phyloP scores from a whole-genome alignment of 495 filamentous ascomycete species.

The Daldinia childiae region DNA sequence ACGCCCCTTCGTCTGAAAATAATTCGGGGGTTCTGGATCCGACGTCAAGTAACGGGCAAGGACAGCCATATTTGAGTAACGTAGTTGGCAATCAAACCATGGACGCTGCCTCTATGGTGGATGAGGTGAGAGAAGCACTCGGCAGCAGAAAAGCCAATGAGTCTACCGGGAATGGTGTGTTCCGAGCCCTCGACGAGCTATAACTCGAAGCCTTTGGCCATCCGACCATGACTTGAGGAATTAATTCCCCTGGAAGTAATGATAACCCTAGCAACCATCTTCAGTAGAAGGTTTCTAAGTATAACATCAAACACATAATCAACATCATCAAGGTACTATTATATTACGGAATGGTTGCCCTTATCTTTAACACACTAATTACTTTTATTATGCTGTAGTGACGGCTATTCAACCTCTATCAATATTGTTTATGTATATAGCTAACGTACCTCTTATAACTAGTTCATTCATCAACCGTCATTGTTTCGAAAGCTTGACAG shows the following conservation, averaged over 20 bases:
- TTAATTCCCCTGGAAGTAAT: conserved; percentile 1
- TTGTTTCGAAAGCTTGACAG: background rate
- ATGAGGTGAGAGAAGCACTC: conserved; percentile 42
- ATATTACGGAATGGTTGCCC: background rate
- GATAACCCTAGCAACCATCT: conserved; percentile 5
- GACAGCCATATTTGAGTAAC: conserved; percentile 13
- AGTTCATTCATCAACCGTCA: background rate
- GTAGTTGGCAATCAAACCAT: conserved; percentile 29
- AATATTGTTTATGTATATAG: conserved; percentile 5
- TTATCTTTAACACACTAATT: background rate
- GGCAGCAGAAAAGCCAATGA: conserved; percentile 22
- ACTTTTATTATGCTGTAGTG: background rate
- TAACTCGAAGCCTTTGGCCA: conserved; percentile 27
- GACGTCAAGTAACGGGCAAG: conserved; percentile 8
- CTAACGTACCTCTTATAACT: background rate
- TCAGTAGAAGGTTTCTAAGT: background rate
- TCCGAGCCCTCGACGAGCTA: conserved; percentile 57
- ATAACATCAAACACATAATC: background rate
- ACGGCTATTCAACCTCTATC: background rate
- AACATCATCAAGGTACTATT: background rate
- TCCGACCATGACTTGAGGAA: conserved; percentile 1
- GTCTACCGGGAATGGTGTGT: conserved; percentile 36
- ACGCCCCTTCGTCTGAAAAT: conserved; percentile 41
- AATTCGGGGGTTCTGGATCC: conserved; percentile 8
- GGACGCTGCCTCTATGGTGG: conserved; percentile 29